Evolutionary conservation across 306 rosid species (phyloP), one percentile per base, ranked within the genome.

Genomic region (Adenanthera pavonina): DNA sequence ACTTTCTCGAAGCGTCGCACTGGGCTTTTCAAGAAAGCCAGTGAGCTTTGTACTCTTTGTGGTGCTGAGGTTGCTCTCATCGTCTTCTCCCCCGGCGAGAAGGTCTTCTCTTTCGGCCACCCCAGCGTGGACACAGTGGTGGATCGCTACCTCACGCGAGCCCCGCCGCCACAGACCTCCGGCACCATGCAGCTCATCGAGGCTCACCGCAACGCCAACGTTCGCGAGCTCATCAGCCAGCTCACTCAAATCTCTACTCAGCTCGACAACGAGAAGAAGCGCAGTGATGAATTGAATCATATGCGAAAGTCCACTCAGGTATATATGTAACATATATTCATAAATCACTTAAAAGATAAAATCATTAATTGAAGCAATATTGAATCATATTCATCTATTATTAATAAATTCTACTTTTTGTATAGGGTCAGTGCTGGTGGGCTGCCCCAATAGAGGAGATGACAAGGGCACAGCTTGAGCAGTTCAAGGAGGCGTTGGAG

Each of bases 1-100:
- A 81, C 84, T 0, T 81, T 81, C 75, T 81, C 84, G 0, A 81
- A 81, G 75, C 80, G 84, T 3, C 75, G 75, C 6, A 40, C 19
- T 9, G 84, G 75, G 3, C 67, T 81, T 17, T 81, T 81, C 59
- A 81, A 81, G 40, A 74, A 81, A 65, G 84, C 80, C 0, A 74
- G 75, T 47, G 80, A 81, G 49, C 75, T 81, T 30, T 38, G 80
- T 73, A 81, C 68, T 5, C 84, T 81, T 5, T 81, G 80, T 8
- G 84, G 75, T 0, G 75, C 48, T 0, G 49, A 81, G 17, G 57
- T 81, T 19, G 69, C 40, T 8, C 69, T 74, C 7, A 65, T 81
- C 7, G 59, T 81, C 59, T 81, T 81, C 38, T 81, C 80, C 0
- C 84, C 80, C 0, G 67, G 69, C 1, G 64, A 74, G 0, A 81